phyloP scores from a whole-genome alignment of 1,284 basidiomycete species.

The Ganoderma multipileum region DNA sequence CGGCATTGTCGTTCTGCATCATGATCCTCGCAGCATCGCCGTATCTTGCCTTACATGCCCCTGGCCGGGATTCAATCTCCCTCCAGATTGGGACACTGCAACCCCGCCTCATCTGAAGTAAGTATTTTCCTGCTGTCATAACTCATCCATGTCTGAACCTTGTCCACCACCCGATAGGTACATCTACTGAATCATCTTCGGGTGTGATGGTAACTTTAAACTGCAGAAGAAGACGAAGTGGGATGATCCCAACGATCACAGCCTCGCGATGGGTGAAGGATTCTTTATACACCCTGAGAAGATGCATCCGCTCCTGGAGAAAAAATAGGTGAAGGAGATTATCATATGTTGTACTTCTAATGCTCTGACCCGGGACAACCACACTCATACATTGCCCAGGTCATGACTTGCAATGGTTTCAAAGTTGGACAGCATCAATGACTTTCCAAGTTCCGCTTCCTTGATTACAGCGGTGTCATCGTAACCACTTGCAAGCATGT shows the following conservation, averaged over 20 bases:
- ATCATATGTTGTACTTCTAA: background rate
- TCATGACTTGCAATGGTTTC: background rate
- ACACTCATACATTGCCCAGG: background rate
- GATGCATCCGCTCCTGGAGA: background rate
- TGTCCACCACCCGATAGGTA: background rate
- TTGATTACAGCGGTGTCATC: slow-evolving; percentile 3
- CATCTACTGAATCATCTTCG: slow-evolving; percentile 4
- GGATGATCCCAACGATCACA: slow-evolving; percentile 5
- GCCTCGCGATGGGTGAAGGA: background rate
- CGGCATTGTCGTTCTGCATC: background rate
- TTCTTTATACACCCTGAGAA: slow-evolving; percentile 4
- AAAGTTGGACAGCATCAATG: slow-evolving; percentile 1
- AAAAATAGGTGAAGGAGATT: background rate
- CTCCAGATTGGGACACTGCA: background rate
- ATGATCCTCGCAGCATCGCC: background rate
- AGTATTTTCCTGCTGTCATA: background rate
- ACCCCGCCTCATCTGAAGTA: background rate
- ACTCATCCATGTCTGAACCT: no score
- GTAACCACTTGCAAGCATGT: background rate
- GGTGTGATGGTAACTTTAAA: slow-evolving; percentile 10
- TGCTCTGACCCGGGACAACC: no score
- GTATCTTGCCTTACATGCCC: background rate
- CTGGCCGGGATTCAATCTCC: background rate
- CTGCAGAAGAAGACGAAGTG: slow-evolving; percentile 16
- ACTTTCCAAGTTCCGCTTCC: background rate